Evolutionary conservation across 2,329 filamentous ascomycete genomes (phyloP).

Genomic region (Sporothrix humicola): DNA sequence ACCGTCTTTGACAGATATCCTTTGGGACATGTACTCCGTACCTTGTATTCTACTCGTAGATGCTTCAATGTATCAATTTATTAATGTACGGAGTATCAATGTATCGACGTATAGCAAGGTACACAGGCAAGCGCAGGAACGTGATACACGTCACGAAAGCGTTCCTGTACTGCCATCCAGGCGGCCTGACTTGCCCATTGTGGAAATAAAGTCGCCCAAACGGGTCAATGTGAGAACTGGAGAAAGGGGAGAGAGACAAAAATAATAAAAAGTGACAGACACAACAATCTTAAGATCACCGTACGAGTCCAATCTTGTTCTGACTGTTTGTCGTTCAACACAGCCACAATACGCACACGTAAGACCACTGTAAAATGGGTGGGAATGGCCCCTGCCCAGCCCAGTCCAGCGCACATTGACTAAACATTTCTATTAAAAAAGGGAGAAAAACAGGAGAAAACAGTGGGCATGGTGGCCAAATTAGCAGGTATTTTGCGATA

Average conservation of each 20-base stretch:
- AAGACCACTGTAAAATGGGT: background rate
- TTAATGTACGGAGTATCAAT: background rate
- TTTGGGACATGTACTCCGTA: too few relatives aligned
- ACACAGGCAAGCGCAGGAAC: background rate
- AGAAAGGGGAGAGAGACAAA: background rate
- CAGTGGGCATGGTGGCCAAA: background rate
- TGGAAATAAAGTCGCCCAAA: conserved; percentile 8
- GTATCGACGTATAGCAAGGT: background rate
- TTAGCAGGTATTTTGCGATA: background rate
- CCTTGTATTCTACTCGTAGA: too few relatives aligned
- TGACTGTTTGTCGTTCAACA: conserved; percentile 1
- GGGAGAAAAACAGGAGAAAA: background rate
- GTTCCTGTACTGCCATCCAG: background rate
- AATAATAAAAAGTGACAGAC: too few relatives aligned
- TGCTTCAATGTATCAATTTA: background rate
- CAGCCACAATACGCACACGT: conserved; percentile 26
- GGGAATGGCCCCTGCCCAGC: conserved; percentile 6
- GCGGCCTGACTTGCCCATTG: background rate
- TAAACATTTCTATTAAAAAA: background rate
- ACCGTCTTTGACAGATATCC: conserved; percentile 1
- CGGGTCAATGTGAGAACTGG: background rate
- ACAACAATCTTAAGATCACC: background rate
- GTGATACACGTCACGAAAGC: conserved; percentile 6
- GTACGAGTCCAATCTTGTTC: conserved; percentile 1
- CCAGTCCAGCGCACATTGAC: background rate